These are phyloP conservation scores for Hypoxylon sp. DNA, from an alignment of 2,329 filamentous ascomycete species.

Conservation along the genomic window DNA sequence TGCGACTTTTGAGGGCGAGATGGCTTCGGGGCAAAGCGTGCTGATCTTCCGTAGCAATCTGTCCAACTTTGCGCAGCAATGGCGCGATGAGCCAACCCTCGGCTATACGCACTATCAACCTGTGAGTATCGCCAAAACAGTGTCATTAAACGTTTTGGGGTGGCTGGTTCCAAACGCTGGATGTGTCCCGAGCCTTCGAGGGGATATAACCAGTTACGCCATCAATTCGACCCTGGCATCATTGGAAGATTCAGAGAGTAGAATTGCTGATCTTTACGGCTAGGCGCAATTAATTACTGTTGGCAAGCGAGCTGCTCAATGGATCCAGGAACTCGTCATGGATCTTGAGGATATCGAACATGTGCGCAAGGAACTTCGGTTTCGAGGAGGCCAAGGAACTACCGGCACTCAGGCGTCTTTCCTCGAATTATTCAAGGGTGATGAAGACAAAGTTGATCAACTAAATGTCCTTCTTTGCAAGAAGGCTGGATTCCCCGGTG, in stretches of 20 bases:
- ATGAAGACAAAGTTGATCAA: constrained; percentile 63
- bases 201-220: background rate
- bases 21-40: background rate
- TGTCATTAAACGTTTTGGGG: background rate
- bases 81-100: constrained; percentile 72
- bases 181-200: background rate
- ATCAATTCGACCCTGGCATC: background rate
- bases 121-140: constrained; percentile 4
- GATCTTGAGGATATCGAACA: constrained; percentile 81
- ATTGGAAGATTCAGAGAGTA: background rate
- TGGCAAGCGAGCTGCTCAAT: constrained; percentile 75
- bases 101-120: constrained; percentile 72
- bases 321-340: constrained; percentile 80
- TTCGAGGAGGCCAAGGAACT: constrained; percentile 65
- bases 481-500: constrained; percentile 64
- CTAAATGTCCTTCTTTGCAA: constrained; percentile 68
- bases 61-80: constrained; percentile 76
- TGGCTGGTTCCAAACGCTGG: background rate
- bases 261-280: background rate
- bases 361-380: constrained; percentile 75
- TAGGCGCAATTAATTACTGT: constrained; percentile 64
- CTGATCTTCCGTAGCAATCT: constrained; percentile 67
- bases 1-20: background rate
- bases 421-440: constrained; percentile 64
- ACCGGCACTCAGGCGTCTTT: constrained; percentile 85